Conservation (phyloP, 257 asterid species). For the Coffea canephora region DNA sequence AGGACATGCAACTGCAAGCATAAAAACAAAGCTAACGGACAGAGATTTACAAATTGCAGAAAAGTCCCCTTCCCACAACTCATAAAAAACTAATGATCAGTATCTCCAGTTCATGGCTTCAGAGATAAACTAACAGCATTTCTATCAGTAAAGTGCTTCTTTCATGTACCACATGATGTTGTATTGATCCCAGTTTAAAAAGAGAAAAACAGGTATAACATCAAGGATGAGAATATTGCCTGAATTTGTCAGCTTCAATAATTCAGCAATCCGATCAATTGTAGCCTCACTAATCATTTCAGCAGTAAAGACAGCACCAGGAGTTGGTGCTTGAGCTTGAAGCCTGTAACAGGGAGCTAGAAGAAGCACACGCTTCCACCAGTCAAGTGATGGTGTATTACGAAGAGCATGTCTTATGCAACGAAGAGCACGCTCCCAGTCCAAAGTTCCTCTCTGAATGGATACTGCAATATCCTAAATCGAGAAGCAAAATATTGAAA, state of each 20-base stretch:
- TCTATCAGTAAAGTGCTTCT: neutral
- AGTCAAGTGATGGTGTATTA: conserved; percentile 95
- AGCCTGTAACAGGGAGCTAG: conserved; percentile 91
- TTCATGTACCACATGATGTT: neutral
- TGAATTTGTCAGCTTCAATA: conserved; percentile 82
- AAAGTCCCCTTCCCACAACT: neutral
- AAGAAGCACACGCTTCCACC: conserved; percentile 99
- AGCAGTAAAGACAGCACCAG: conserved; percentile 96
- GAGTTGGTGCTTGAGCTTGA: conserved; percentile 69
- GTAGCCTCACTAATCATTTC: conserved; percentile 97
- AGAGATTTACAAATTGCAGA: neutral
- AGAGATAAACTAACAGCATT: neutral
- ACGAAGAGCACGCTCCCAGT: conserved; percentile 98
- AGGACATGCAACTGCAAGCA: neutral
- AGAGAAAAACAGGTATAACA: neutral
- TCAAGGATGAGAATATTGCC: conserved; percentile 47
- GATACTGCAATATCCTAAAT: conserved; percentile 89
- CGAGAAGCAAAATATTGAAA: conserved; percentile 17
- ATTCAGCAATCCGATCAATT: conserved; percentile 86
- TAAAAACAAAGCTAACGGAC: neutral
- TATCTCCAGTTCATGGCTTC: neutral
- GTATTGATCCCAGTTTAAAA: neutral
- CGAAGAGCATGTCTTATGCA: conserved; percentile 97
- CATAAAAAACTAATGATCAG: neutral
- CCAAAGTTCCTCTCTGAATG: conserved; percentile 91